Conservation (phyloP, 176 grass and related monocot species). For the Carex kokanica region DNA sequence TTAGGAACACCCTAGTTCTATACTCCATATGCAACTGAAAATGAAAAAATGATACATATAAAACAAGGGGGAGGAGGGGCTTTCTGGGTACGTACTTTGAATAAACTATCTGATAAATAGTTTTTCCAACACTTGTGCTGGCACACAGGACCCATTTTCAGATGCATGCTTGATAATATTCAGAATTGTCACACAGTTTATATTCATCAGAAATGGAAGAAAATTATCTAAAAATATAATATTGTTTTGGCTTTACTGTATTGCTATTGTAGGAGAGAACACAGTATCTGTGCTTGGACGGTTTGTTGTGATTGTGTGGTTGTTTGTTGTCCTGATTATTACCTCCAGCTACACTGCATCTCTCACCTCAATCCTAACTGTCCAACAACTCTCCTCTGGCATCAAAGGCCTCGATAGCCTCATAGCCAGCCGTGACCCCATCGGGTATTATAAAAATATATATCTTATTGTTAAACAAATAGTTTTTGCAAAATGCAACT, state of each 20-base stretch:
- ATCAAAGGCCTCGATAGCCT: too few relatives aligned
- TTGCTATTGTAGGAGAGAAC: conserved; percentile 54
- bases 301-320: conserved; percentile 78
- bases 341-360: conserved; percentile 66
- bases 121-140: conserved; percentile 21
- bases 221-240: not conserved
- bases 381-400: too few relatives aligned
- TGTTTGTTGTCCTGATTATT: conserved; percentile 84
- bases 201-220: not conserved
- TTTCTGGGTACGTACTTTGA: not conserved
- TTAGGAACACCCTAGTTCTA: too few relatives aligned
- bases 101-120: conserved; percentile 19
- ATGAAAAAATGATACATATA: not conserved
- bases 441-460: too few relatives aligned
- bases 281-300: conserved; percentile 54
- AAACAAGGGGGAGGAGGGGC: not conserved
- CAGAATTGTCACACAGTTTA: not conserved
- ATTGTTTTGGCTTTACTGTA: not conserved
- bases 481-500: not conserved
- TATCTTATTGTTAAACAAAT: not conserved
- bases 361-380: too few relatives aligned
- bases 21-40: not conserved
- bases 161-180: not conserved
- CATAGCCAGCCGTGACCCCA: too few relatives aligned
- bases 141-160: conserved; percentile 13